Conservation (phyloP, 768 basidiomycete species). For the Boletus sensibilis region DNA sequence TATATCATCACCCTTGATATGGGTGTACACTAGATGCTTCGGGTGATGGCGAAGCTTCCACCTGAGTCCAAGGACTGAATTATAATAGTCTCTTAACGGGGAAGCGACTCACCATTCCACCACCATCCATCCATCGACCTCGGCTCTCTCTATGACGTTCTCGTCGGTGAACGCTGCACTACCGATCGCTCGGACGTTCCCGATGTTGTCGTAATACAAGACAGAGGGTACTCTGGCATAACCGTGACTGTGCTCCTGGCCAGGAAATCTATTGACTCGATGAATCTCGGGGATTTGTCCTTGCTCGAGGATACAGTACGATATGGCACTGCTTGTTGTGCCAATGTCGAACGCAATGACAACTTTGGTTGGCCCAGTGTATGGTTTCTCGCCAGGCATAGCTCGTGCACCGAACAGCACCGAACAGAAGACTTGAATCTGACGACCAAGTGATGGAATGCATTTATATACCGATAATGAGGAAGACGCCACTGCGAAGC, state of each 20-base stretch:
- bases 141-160: neutral
- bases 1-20: neutral
- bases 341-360: neutral
- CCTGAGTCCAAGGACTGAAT: neutral
- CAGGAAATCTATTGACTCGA: slow-evolving; percentile 6
- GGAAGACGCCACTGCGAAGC: neutral
- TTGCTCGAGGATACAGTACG: slow-evolving; percentile 1
- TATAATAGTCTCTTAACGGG: no score
- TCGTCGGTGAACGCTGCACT: no score
- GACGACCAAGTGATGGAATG: neutral
- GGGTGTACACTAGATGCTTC: neutral
- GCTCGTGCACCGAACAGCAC: neutral
- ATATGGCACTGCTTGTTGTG: neutral
- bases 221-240: slow-evolving; percentile 6
- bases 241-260: neutral
- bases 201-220: neutral
- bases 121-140: neutral
- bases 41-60: slow-evolving; percentile 4
- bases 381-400: neutral
- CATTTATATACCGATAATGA: neutral
- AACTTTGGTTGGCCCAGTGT: neutral
- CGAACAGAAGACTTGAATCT: neutral
- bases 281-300: neutral
- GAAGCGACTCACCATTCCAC: neutral
- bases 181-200: neutral